These are phyloP conservation scores for Tothia fuscella DNA, from an alignment of 2,329 filamentous ascomycete genomes.

Conservation along the genomic window DNA sequence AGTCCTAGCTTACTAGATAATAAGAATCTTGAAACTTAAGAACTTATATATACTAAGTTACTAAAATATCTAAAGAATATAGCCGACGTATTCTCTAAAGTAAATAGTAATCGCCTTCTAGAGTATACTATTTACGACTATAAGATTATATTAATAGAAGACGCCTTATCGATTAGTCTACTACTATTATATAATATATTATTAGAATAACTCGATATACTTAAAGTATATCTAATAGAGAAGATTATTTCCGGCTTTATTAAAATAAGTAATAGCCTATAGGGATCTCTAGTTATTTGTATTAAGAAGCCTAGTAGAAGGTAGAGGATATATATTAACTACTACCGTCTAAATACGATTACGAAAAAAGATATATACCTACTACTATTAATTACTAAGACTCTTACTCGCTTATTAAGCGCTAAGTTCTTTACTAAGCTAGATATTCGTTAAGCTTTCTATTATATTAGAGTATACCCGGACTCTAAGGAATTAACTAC, in stretches of 20 bases:
- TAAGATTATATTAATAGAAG: neutral
- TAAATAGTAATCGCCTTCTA: neutral
- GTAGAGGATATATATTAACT: slow-evolving; percentile 24
- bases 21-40: neutral
- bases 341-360: slow-evolving; percentile 22
- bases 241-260: neutral
- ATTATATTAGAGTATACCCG: slow-evolving; percentile 12
- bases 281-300: slow-evolving; percentile 19
- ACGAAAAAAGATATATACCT: slow-evolving; percentile 24
- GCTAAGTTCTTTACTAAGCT: slow-evolving; percentile 23
- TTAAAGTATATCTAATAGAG: neutral
- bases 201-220: neutral
- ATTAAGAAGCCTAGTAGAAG: slow-evolving; percentile 20
- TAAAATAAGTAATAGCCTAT: neutral
- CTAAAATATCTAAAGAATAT: neutral
- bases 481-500: neutral
- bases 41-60: neutral
- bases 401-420: slow-evolving; percentile 15
- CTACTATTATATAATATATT: neutral
- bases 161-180: neutral
- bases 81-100: neutral
- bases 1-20: neutral
- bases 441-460: slow-evolving; percentile 21
- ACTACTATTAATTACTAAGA: slow-evolving; percentile 22
- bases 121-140: neutral